Base-by-base conservation (phyloP, 257 asterid genomes). In the Solanum habrochaites region DNA sequence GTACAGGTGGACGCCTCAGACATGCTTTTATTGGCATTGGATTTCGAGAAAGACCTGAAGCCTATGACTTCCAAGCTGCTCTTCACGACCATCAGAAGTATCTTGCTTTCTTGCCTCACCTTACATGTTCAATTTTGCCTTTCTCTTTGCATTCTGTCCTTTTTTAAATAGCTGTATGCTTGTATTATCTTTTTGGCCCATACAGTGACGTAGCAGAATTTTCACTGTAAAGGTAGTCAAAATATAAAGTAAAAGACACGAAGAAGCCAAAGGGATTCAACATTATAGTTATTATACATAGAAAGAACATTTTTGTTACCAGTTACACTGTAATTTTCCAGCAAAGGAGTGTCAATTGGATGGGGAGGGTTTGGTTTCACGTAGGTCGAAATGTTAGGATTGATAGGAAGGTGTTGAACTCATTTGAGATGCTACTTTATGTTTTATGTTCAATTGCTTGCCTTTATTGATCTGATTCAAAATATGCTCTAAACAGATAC, bases 1-100 rank as follows among this genome's bases (percentile, higher is more conserved):
- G 39, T 89, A 88, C 93, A 97, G 99, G 83, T 85, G 99, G 99
- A 29, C 97, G 98, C 87, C 94, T 91, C 87, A 96, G 99, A 75
- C 99, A 97, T 93, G 99, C 99, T 89, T 97, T 97, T 94, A 92
- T 97, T 88, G 99, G 99, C 56, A 73, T 97, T 29, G 99, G 99
- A 91, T 97, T 97, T 90, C 98, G 99, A 87, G 99, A 97, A 93
- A 94, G 99, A 91, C 88, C 99, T 12, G 93, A 96, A 93, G 98
- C 99, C 58, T 97, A 97, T 90, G 99, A 96, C 88, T 97, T 97
- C 93, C 98, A 97, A 93, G 99, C 98, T 89, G 99, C 98, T 75
- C 96, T 97, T 62, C 98, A 96, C 89, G 99, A 97, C 89, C 99
- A 97, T 91, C 96, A 93, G 98, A 97, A 96, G 99, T 97, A 94